Conservation (phyloP, 495 filamentous ascomycete species). For the Penicillium roqueforti region DNA sequence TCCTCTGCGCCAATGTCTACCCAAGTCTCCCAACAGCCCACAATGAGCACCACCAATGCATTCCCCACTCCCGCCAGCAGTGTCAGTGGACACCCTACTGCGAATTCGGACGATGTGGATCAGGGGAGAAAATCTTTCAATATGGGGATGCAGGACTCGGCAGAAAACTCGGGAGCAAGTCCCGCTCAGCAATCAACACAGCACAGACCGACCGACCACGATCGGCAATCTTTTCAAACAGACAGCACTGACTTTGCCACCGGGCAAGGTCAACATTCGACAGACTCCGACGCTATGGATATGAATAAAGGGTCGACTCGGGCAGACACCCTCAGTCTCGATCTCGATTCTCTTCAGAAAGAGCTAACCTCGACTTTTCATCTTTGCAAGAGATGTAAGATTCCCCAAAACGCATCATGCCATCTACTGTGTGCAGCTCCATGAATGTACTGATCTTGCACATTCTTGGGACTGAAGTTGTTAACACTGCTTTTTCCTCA, state of each 20-base stretch:
- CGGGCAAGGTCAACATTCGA: constrained; percentile 5
- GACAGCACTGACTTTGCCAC: constrained; percentile 22
- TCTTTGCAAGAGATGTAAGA: constrained; percentile 52
- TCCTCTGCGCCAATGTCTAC: constrained; percentile 47
- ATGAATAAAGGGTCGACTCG: constrained; percentile 29
- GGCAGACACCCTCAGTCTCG: constrained; percentile 23
- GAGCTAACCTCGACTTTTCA: constrained; percentile 46
- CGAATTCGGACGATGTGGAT: constrained; percentile 35
- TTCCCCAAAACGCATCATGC: constrained; percentile 32
- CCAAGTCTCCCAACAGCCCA: constrained; percentile 43
- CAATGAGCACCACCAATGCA: constrained; percentile 40
- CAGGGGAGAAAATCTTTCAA: constrained; percentile 29
- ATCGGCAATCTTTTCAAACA: constrained; percentile 24
- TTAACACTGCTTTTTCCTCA: constrained; percentile 40
- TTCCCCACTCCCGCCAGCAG: constrained; percentile 48
- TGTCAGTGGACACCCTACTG: constrained; percentile 36
- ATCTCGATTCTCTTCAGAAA: constrained; percentile 44
- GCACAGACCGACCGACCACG: constrained; percentile 38
- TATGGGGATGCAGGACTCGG: constrained; percentile 20
- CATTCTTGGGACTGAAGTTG: constrained; percentile 32
- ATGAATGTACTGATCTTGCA: constrained; percentile 24
- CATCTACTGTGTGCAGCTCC: constrained; percentile 25
- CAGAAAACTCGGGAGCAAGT: constrained; percentile 14
- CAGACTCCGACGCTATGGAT: constrained; percentile 38
- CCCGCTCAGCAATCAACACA: constrained; percentile 23